phyloP scores from a whole-genome alignment of 129 eudicot species.

The Pseudognaphalium luteoalbum region DNA sequence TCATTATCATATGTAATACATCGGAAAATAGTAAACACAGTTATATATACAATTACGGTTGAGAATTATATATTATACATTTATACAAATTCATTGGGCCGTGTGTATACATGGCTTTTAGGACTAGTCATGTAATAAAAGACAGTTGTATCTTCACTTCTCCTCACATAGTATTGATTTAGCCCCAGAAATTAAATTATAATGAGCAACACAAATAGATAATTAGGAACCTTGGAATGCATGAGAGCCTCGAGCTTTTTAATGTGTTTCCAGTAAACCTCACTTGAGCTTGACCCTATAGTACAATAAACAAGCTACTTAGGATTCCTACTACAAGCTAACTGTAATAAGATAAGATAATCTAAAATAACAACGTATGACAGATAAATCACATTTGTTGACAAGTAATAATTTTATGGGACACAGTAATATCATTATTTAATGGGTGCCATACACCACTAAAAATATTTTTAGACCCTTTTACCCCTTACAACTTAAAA shows the following conservation, averaged over 20 bases:
- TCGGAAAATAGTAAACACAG: too few species aligned
- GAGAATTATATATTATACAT: too few species aligned
- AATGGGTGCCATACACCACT: too few species aligned
- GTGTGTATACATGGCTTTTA: too few species aligned
- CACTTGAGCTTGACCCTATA: constrained; percentile 46
- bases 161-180: neutral
- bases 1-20: too few species aligned
- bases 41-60: too few species aligned
- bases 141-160: neutral
- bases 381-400: neutral
- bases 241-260: constrained; percentile 60
- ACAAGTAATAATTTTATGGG: neutral
- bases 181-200: neutral
- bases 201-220: neutral
- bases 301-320: constrained; percentile 8
- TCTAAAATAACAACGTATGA: neutral
- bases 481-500: too few species aligned
- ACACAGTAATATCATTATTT: neutral
- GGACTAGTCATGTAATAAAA: neutral
- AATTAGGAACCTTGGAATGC: constrained; percentile 69
- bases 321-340: constrained; percentile 3
- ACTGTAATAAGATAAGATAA: neutral
- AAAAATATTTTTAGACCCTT: too few species aligned
- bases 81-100: too few species aligned
- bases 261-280: constrained; percentile 66